Percentiles rank a stretch among this genome's conserved stretches.
These are phyloP conservation scores for Trichosporon coremiiforme DNA, from an alignment of 1,284 basidiomycete genomes.

Conservation along the genomic window DNA sequence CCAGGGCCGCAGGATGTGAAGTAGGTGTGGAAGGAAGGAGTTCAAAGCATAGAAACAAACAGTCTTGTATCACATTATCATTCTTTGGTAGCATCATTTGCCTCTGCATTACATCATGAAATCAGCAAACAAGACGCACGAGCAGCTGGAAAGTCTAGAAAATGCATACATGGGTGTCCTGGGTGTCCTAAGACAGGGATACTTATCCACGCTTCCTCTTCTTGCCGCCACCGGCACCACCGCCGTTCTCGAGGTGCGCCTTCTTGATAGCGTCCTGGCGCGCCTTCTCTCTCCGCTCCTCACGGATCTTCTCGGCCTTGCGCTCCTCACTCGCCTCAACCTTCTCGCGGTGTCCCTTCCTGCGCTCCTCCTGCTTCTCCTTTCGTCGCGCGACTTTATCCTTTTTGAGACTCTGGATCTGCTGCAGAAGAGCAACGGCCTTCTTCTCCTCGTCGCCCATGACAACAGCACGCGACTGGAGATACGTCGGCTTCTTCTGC, in stretches of 20 bases:
- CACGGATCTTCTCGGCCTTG: conserved; percentile 74
- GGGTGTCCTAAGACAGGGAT: background rate
- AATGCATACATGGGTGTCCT: conserved; percentile 9
- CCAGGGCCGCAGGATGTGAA: conserved; percentile 11
- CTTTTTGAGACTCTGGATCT: conserved; percentile 88
- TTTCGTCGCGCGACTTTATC: conserved; percentile 76
- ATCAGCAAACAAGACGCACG: background rate
- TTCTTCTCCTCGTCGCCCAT: conserved; percentile 93
- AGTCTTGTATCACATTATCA: conserved; percentile 13
- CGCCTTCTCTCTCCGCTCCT: conserved; percentile 67
- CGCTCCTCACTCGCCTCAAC: conserved; percentile 75
- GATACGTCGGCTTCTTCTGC: conserved; percentile 74
- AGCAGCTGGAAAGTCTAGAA: background rate
- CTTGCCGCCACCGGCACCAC: conserved; percentile 34
- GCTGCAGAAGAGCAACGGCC: conserved; percentile 88
- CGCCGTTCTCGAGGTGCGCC: conserved; percentile 44
- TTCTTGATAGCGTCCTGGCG: conserved; percentile 53
- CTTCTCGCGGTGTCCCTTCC: conserved; percentile 51
- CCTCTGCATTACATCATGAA: conserved; percentile 11
- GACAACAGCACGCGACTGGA: conserved; percentile 90
- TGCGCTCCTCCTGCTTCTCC: conserved; percentile 74
- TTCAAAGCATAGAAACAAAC: background rate
- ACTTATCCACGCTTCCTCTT: conserved; percentile 25
- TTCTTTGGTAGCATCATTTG: conserved; percentile 6
- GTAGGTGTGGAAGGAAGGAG: background rate